These are phyloP conservation scores for Ophiostoma ulmi DNA, from an alignment of 2,329 filamentous ascomycete species.

Conservation along the genomic window DNA sequence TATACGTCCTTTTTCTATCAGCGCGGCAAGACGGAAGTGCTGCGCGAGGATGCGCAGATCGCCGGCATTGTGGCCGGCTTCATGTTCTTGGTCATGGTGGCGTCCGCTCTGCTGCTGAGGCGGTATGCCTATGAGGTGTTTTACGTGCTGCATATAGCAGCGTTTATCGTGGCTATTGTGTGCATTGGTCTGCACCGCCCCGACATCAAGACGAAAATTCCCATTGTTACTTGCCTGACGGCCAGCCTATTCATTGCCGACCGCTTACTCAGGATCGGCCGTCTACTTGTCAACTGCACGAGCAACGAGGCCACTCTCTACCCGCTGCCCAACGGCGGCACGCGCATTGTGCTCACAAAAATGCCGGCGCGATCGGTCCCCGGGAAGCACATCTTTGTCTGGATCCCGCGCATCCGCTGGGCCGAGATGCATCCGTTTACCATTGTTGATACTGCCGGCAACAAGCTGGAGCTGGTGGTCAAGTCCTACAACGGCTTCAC, in stretches of 20 bases:
- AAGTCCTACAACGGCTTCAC: slow-evolving; percentile 3
- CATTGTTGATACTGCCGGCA: slow-evolving; percentile 41
- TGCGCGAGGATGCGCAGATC: slow-evolving; percentile 40
- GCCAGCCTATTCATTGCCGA: not conserved
- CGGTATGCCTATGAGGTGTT: not conserved
- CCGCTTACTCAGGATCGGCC: not conserved
- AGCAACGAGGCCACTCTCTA: not conserved
- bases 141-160: not conserved
- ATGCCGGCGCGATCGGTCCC: slow-evolving; percentile 36
- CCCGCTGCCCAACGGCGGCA: not conserved
- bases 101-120: not conserved
- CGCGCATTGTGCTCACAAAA: not conserved
- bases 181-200: not conserved
- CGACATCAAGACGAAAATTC: not conserved
- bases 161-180: not conserved
- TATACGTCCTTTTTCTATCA: slow-evolving; percentile 42
- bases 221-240: not conserved
- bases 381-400: slow-evolving; percentile 60
- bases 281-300: not conserved
- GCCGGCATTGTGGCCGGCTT: slow-evolving; percentile 46
- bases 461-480: not conserved
- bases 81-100: slow-evolving; percentile 27
- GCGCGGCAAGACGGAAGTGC: slow-evolving; percentile 30
- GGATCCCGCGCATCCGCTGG: slow-evolving; percentile 54
- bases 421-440: slow-evolving; percentile 62